A percentile compares a stretch with the other conserved stretches of the same genome.
Conservation (phyloP, 768 basidiomycete species). For the Termitomyces sp. region DNA sequence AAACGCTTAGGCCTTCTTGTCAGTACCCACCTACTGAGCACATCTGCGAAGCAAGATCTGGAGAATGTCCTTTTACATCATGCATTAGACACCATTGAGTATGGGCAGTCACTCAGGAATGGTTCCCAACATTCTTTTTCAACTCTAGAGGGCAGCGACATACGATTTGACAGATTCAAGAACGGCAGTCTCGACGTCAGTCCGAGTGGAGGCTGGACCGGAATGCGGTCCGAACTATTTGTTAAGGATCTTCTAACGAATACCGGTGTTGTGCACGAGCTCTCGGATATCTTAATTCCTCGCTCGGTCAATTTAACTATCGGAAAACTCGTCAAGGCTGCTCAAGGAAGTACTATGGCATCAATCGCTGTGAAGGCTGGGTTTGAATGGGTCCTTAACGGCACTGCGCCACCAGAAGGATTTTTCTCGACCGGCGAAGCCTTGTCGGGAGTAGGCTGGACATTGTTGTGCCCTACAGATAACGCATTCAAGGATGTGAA, state of each 20-base stretch:
- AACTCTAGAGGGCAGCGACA: constrained; percentile 81
- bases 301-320: constrained; percentile 80
- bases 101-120: constrained; percentile 51
- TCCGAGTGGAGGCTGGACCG: constrained; percentile 76
- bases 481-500: constrained; percentile 87
- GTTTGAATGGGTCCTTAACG: constrained; percentile 88
- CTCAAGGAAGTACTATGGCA: constrained; percentile 84
- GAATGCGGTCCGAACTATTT: constrained; percentile 54
- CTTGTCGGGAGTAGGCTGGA: constrained; percentile 63
- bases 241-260: constrained; percentile 70
- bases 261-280: constrained; percentile 88
- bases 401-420: constrained; percentile 68
- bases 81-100: constrained; percentile 69
- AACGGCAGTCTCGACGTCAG: constrained; percentile 49
- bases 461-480: constrained; percentile 86
- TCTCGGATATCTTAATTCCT: constrained; percentile 83
- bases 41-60: constrained; percentile 75
- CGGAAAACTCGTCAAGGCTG: constrained; percentile 87
- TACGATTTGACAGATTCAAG: constrained; percentile 57
- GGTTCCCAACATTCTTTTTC: constrained; percentile 69
- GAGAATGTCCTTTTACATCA: constrained; percentile 87
- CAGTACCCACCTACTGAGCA: constrained; percentile 77
- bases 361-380: constrained; percentile 80
- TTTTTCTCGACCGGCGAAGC: constrained; percentile 56
- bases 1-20: constrained; percentile 77